A percentile compares a stretch with the other conserved stretches of the same genome.
phyloP scores from a whole-genome alignment of 257 asterid genomes.

The Ehretia macrophylla region DNA sequence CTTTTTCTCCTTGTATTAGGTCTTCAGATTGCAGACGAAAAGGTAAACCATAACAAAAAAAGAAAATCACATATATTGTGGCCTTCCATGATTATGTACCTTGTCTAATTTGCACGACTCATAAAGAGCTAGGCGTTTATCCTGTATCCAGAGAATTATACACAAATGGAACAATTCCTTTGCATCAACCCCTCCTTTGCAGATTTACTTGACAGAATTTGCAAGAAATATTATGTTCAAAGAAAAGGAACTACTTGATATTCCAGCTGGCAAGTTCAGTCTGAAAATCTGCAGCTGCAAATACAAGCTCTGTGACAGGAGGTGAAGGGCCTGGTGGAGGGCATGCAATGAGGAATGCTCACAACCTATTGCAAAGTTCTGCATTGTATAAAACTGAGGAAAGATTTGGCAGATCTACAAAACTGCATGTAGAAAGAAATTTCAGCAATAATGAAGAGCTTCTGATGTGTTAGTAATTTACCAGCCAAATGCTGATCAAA shows the following conservation, averaged over 20 bases:
- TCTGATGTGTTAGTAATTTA: no score
- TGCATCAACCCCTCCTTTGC: slow-evolving; percentile 51
- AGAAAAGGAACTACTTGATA: slow-evolving; percentile 29
- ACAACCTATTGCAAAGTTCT: slow-evolving; percentile 48
- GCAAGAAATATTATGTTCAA: slow-evolving; percentile 6
- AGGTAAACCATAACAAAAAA: no score
- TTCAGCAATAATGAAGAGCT: no score
- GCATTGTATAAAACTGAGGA: slow-evolving; percentile 46
- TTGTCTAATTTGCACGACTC: slow-evolving; percentile 50
- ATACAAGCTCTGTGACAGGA: slow-evolving; percentile 42
- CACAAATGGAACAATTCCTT: slow-evolving; percentile 51
- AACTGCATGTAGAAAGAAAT: slow-evolving; percentile 24
- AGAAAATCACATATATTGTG: no score
- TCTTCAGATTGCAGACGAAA: no score
- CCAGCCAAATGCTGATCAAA: no score
- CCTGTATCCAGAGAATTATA: slow-evolving; percentile 49
- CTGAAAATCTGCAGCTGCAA: slow-evolving; percentile 50
- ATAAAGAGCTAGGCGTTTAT: slow-evolving; percentile 38
- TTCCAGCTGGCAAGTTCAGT: slow-evolving; percentile 49
- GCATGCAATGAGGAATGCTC: slow-evolving; percentile 50
- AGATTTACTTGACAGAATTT: not conserved
- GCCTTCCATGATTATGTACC: slow-evolving; percentile 13
- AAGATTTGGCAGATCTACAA: slow-evolving; percentile 47
- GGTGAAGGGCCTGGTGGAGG: slow-evolving; percentile 53
- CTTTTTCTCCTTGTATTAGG: no score